phyloP scores from a whole-genome alignment of 208 protist species.

The Trypanosoma conorhini region DNA sequence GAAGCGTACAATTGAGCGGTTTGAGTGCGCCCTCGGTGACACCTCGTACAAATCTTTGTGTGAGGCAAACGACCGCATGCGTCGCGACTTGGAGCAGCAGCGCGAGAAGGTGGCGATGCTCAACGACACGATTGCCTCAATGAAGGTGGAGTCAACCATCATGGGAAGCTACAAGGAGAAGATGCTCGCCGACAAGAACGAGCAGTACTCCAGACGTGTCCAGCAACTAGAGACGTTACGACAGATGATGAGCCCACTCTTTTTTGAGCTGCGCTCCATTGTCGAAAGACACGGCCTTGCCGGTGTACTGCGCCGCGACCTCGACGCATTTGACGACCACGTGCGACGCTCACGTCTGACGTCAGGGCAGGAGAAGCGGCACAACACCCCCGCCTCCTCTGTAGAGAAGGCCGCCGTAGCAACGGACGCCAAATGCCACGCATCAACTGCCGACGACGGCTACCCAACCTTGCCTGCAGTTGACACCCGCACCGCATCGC shows the following conservation, averaged over 20 bases:
- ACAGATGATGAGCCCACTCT: constrained; percentile 60
- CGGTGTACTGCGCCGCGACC: constrained; percentile 41
- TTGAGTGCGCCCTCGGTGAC: constrained; percentile 78
- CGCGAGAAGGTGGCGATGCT: constrained; percentile 50
- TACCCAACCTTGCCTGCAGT: constrained; percentile 22
- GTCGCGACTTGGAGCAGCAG: constrained; percentile 52
- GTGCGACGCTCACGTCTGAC: constrained; percentile 19
- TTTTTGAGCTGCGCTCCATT: constrained; percentile 64
- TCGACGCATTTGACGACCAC: constrained; percentile 58
- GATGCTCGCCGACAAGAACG: constrained; percentile 79
- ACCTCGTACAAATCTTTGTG: constrained; percentile 68
- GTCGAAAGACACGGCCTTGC: constrained; percentile 55
- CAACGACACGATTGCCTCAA: constrained; percentile 57
- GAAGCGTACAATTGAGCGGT: constrained; percentile 85
- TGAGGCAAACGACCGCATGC: constrained; percentile 76
- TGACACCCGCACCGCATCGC: background rate
- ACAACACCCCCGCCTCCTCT: background rate
- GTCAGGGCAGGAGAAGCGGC: background rate
- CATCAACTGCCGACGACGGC: background rate
- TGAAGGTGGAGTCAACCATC: constrained; percentile 76
- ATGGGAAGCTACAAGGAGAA: constrained; percentile 71
- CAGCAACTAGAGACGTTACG: constrained; percentile 60
- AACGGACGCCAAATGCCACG: background rate
- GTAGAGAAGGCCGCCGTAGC: constrained; percentile 14
- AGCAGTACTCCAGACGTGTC: constrained; percentile 56